Conservation (phyloP, 148 eudicot genomes). For the Diospyros kaki region DNA sequence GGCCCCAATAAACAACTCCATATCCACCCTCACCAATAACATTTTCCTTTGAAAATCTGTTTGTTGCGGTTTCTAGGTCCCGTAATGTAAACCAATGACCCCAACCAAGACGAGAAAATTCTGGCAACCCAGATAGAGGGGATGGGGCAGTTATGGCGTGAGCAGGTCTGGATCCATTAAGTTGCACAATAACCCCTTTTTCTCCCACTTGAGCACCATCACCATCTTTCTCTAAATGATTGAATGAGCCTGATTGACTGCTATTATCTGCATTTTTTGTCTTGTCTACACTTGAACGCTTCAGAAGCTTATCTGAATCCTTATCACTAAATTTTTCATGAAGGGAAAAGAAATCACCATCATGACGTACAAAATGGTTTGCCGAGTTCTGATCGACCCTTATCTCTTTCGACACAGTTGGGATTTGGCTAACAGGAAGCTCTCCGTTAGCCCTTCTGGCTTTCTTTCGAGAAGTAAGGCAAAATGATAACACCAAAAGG, state of each 20-base stretch:
- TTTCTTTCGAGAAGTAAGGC: constrained; percentile 55
- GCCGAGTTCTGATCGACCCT: constrained; percentile 53
- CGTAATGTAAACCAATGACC: constrained; percentile 89
- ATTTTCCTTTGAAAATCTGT: constrained; percentile 63
- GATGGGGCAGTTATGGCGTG: constrained; percentile 41
- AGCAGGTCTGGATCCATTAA: constrained; percentile 20
- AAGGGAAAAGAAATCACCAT: constrained; percentile 23
- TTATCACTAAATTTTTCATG: constrained; percentile 43
- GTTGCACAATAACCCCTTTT: constrained; percentile 28
- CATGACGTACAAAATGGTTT: constrained; percentile 20
- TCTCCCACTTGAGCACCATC: constrained; percentile 41
- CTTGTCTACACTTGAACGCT: constrained; percentile 38
- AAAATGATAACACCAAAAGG: constrained; percentile 50
- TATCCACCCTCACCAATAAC: constrained; percentile 85
- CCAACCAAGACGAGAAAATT: constrained; percentile 82
- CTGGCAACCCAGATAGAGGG: constrained; percentile 72
- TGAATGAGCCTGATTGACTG: constrained; percentile 48
- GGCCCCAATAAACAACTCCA: constrained; percentile 75
- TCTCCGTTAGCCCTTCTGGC: constrained; percentile 31
- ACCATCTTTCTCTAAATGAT: constrained; percentile 29
- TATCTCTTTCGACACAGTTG: constrained; percentile 56
- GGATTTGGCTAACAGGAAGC: constrained; percentile 55
- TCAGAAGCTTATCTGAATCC: constrained; percentile 52
- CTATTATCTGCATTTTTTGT: constrained; percentile 32
- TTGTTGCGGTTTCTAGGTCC: constrained; percentile 71